Evolutionary conservation across 106 monocot genomes (phyloP).

Genomic region (Allium sativum): DNA sequence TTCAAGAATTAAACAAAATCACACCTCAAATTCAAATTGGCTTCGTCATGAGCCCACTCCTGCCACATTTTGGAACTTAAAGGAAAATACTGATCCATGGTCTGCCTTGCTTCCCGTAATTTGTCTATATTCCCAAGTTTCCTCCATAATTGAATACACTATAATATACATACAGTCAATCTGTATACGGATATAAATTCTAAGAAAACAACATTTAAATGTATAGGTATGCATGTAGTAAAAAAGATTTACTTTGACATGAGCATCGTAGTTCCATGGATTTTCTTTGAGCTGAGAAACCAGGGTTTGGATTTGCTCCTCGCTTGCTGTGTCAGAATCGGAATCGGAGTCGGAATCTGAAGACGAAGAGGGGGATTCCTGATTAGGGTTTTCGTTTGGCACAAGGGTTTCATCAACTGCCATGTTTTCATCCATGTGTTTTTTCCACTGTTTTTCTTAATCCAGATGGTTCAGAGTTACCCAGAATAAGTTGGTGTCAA

Average conservation of each 20-base stretch:
- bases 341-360: conserved; percentile 27
- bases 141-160: conserved; percentile 76
- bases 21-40: conserved; percentile 44
- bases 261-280: conserved; percentile 47
- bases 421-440: conserved; percentile 3
- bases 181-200: no score
- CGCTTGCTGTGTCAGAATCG: conserved; percentile 29
- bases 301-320: conserved; percentile 31
- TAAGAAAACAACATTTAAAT: no score
- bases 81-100: conserved; percentile 69
- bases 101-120: conserved; percentile 58
- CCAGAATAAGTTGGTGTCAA: no score
- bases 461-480: no score
- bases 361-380: conserved; percentile 12
- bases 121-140: conserved; percentile 64
- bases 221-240: neutral
- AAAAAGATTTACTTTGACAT: conserved; percentile 35
- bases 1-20: neutral
- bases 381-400: conserved; percentile 1
- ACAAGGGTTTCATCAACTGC: conserved; percentile 1
- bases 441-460: neutral
- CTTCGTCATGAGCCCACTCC: conserved; percentile 83
- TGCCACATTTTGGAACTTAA: conserved; percentile 79
- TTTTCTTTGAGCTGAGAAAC: conserved; percentile 35
- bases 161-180: no score